These are phyloP conservation scores for Corylus avellana DNA, from an alignment of 306 rosid genomes.

Conservation along the genomic window DNA sequence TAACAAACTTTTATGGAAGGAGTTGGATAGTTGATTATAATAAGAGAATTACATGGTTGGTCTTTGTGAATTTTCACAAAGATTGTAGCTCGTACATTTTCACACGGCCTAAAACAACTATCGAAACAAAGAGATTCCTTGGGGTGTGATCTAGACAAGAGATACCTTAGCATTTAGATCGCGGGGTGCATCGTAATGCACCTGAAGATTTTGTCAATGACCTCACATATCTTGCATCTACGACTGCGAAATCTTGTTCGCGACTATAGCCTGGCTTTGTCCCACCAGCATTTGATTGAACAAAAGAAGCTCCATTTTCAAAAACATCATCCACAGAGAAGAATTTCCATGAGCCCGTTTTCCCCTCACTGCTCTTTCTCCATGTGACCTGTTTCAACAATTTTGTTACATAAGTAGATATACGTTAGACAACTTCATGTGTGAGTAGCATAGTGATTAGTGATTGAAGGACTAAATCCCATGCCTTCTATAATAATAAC, in stretches of 20 bases:
- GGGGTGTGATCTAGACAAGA: too few species aligned
- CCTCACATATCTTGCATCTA: conserved; percentile 31
- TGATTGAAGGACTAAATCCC: too few species aligned
- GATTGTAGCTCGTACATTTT: too few species aligned
- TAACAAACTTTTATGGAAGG: too few species aligned
- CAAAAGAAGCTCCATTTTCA: conserved; percentile 44
- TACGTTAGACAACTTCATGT: not conserved
- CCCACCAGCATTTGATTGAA: conserved; percentile 16
- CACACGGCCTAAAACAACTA: too few species aligned
- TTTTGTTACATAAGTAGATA: not conserved
- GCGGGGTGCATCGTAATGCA: conserved; percentile 25
- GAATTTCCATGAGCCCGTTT: conserved; percentile 27
- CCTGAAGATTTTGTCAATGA: conserved; percentile 29
- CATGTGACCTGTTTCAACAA: conserved; percentile 25
- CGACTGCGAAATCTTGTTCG: conserved; percentile 29
- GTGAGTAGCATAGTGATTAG: too few species aligned
- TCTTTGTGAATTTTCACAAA: too few species aligned
- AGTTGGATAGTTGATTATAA: too few species aligned
- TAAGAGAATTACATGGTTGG: too few species aligned
- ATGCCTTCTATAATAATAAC: too few species aligned
- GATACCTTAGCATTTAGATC: conserved; percentile 26
- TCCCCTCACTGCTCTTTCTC: conserved; percentile 27
- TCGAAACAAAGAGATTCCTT: too few species aligned
- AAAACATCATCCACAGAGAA: conserved; percentile 40
- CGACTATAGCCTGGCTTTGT: conserved; percentile 23